Percentiles rank a stretch among this genome's conserved stretches.
phyloP scores from a whole-genome alignment of 805 yeast genomes.

The Saccharomycopsis vini region DNA sequence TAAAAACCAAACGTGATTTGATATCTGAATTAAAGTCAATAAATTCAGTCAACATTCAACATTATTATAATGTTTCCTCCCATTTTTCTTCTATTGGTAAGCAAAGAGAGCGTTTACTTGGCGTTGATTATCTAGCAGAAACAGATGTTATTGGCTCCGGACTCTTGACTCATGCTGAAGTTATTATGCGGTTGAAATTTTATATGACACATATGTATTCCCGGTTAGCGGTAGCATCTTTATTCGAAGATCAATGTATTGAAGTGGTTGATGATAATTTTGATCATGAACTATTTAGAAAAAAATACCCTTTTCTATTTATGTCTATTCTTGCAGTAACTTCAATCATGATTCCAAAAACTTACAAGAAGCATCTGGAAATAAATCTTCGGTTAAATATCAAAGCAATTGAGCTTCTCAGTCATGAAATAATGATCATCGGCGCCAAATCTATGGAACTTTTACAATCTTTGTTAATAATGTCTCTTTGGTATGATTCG shows the following conservation, averaged over 20 bases:
- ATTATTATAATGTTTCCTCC: conserved; percentile 5
- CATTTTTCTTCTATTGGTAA: conserved; percentile 11
- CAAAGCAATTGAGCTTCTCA: conserved; percentile 40
- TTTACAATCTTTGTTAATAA: conserved; percentile 49
- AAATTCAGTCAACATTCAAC: background rate
- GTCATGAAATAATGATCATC: conserved; percentile 52
- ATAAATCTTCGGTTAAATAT: conserved; percentile 42
- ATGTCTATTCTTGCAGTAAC: conserved; percentile 57
- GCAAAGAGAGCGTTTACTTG: conserved; percentile 6
- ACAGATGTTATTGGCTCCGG: conserved; percentile 52
- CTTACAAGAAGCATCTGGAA: conserved; percentile 28
- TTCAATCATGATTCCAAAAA: conserved; percentile 33
- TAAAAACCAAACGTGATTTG: conserved; percentile 8
- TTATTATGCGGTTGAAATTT: conserved; percentile 40
- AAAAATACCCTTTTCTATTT: conserved; percentile 51
- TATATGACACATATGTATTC: conserved; percentile 42
- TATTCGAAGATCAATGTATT: conserved; percentile 21
- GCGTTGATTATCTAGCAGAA: conserved; percentile 14
- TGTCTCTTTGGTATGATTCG: conserved; percentile 73
- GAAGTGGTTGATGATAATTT: conserved; percentile 25
- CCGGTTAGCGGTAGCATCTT: conserved; percentile 47
- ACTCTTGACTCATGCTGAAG: conserved; percentile 49
- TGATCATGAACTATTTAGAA: conserved; percentile 38
- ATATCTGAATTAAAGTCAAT: conserved; percentile 1
- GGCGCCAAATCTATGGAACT: conserved; percentile 68